phyloP scores from a whole-genome alignment of 2,329 filamentous ascomycete genomes.

The Neobulgaria alba region DNA sequence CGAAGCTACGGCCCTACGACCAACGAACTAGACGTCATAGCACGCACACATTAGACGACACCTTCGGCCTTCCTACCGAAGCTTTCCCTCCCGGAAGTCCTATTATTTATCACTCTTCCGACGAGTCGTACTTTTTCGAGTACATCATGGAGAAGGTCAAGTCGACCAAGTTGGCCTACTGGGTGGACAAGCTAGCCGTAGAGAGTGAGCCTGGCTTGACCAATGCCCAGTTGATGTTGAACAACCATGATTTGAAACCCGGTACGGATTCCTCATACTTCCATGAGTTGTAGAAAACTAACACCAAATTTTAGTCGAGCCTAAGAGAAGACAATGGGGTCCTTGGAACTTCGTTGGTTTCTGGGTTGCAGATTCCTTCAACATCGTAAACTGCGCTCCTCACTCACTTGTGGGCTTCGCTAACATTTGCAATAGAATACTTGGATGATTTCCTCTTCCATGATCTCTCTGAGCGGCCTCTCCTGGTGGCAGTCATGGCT shows the following conservation, averaged over 20 bases:
- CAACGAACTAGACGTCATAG: constrained; percentile 9
- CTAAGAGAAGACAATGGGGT: constrained; percentile 72
- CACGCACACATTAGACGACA: constrained; percentile 5
- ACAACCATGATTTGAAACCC: constrained; percentile 71
- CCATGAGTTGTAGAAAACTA: background rate
- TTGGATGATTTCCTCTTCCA: constrained; percentile 86
- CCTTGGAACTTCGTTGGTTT: constrained; percentile 84
- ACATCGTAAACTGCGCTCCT: too few relatives aligned
- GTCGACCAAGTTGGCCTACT: constrained; percentile 19
- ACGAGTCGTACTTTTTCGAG: constrained; percentile 32
- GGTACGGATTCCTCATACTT: constrained; percentile 27
- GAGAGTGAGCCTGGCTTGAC: constrained; percentile 69
- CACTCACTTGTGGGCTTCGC: too few relatives aligned
- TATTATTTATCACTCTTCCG: constrained; percentile 13
- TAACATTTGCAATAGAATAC: constrained; percentile 49
- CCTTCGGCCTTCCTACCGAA: constrained; percentile 4
- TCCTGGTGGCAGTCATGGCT: constrained; percentile 90
- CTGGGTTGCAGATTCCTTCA: constrained; percentile 79
- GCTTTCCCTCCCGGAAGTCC: background rate
- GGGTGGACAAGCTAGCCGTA: constrained; percentile 56
- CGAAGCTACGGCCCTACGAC: constrained; percentile 1
- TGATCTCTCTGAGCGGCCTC: constrained; percentile 59
- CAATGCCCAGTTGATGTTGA: constrained; percentile 74
- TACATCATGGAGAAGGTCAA: constrained; percentile 32
- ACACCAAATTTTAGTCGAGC: constrained; percentile 49